These are phyloP conservation scores for Quambalaria eucalypti DNA, from an alignment of 1,284 basidiomycete species.

Conservation along the genomic window DNA sequence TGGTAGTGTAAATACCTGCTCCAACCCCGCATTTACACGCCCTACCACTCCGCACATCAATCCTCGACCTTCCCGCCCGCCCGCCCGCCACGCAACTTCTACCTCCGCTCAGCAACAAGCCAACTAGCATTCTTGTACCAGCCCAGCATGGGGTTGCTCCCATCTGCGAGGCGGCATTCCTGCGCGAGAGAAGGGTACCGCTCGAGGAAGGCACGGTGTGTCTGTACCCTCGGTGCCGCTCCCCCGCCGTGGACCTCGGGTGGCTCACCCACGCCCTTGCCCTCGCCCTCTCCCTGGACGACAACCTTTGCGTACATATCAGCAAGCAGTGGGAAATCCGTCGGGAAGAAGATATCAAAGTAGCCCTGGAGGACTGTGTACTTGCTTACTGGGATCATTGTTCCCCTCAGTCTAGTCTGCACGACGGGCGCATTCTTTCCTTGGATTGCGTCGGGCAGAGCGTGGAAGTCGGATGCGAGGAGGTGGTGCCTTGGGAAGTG, in stretches of 20 bases:
- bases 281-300: neutral
- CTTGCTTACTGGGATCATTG: conserved; percentile 72
- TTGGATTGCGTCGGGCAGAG: conserved; percentile 59
- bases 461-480: conserved; percentile 83
- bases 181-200: conserved; percentile 65
- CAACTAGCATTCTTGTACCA: conserved; percentile 79
- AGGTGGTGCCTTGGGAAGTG: conserved; percentile 85
- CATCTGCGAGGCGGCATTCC: conserved; percentile 59
- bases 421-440: conserved; percentile 88
- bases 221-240: conserved; percentile 2
- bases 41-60: too few species aligned
- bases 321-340: conserved; percentile 67
- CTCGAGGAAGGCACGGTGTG: conserved; percentile 70
- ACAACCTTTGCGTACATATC: conserved; percentile 25
- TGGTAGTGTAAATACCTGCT: too few species aligned
- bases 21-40: too few species aligned
- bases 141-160: conserved; percentile 76
- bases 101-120: conserved; percentile 16
- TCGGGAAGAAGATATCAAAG: conserved; percentile 99
- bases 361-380: conserved; percentile 88
- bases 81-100: too few species aligned
- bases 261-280: neutral
- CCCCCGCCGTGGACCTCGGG: neutral
- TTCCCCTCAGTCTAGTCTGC: conserved; percentile 76
- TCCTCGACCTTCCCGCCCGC: too few species aligned